Evolutionary conservation across 2,329 filamentous ascomycete species (phyloP).

Genomic region (Celoporthe dispersa): DNA sequence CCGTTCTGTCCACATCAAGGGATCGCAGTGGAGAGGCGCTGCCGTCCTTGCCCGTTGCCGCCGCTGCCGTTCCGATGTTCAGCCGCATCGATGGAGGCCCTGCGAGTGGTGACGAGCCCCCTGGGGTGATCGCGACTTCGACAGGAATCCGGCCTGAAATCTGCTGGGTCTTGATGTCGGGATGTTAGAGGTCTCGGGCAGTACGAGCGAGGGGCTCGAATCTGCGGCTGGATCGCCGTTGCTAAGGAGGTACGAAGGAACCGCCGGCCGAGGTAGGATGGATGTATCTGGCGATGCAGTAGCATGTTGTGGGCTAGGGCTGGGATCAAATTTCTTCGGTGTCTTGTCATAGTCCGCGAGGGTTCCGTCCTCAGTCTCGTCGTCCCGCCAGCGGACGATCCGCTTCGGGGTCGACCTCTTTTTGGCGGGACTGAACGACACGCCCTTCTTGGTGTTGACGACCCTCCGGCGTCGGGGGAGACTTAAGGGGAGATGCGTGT

Average conservation of each 20-base stretch:
- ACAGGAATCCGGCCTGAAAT: slow-evolving; percentile 88
- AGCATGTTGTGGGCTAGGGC: slow-evolving; percentile 49
- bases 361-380: slow-evolving; percentile 79
- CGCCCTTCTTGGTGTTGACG: slow-evolving; percentile 65
- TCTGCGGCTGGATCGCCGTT: slow-evolving; percentile 57
- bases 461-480: slow-evolving; percentile 81
- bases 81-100: slow-evolving; percentile 60
- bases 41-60: slow-evolving; percentile 58
- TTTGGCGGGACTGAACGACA: slow-evolving; percentile 83
- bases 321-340: slow-evolving; percentile 69
- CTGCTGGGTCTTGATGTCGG: slow-evolving; percentile 64
- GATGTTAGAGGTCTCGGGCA: slow-evolving; percentile 49
- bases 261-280: slow-evolving; percentile 46
- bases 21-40: slow-evolving; percentile 52
- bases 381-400: slow-evolving; percentile 89
- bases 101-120: slow-evolving; percentile 65
- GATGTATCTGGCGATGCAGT: slow-evolving; percentile 54
- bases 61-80: slow-evolving; percentile 56
- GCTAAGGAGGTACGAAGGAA: slow-evolving; percentile 59
- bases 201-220: slow-evolving; percentile 62
- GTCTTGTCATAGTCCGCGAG: slow-evolving; percentile 92
- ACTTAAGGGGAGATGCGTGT: slow-evolving; percentile 65
- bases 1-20: slow-evolving; percentile 52
- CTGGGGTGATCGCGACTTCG: slow-evolving; percentile 54
- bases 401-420: slow-evolving; percentile 73